Evolutionary conservation across 1,139 yeast genomes (phyloP).

Genomic region (Lodderomyces margitis): DNA sequence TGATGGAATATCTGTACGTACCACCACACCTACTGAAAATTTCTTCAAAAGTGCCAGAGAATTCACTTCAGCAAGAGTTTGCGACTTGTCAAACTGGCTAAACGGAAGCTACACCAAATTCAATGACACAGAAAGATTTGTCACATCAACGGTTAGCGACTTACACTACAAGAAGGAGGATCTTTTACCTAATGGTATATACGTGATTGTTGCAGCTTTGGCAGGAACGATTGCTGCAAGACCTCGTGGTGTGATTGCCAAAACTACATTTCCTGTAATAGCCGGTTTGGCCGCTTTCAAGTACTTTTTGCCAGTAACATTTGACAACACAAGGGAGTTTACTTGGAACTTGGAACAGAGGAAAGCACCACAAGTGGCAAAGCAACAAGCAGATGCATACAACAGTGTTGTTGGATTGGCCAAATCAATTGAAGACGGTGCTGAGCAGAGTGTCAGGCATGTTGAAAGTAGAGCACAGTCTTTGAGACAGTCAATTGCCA

Average conservation of each 20-base stretch:
- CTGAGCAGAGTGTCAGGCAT: constrained; percentile 38
- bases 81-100: constrained; percentile 21
- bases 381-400: constrained; percentile 55
- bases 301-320: constrained; percentile 78
- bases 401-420: constrained; percentile 47
- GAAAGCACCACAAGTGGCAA: constrained; percentile 64
- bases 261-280: constrained; percentile 59
- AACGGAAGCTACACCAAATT: constrained; percentile 47
- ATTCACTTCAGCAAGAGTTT: constrained; percentile 17
- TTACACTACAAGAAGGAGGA: constrained; percentile 74
- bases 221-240: constrained; percentile 82
- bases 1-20: constrained; percentile 58
- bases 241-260: constrained; percentile 59
- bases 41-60: constrained; percentile 49
- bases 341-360: constrained; percentile 66
- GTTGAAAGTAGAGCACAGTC: constrained; percentile 40
- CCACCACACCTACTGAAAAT: constrained; percentile 49
- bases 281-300: constrained; percentile 71
- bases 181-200: constrained; percentile 71
- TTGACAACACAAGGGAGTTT: constrained; percentile 58
- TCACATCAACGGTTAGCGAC: constrained; percentile 64
- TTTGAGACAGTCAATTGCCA: constrained; percentile 51
- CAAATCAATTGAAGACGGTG: constrained; percentile 37
- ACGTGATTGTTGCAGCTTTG: constrained; percentile 70
- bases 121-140: constrained; percentile 61